Base-by-base conservation (phyloP, 2,329 filamentous ascomycete genomes). In the Ceratocystis colombiana region DNA sequence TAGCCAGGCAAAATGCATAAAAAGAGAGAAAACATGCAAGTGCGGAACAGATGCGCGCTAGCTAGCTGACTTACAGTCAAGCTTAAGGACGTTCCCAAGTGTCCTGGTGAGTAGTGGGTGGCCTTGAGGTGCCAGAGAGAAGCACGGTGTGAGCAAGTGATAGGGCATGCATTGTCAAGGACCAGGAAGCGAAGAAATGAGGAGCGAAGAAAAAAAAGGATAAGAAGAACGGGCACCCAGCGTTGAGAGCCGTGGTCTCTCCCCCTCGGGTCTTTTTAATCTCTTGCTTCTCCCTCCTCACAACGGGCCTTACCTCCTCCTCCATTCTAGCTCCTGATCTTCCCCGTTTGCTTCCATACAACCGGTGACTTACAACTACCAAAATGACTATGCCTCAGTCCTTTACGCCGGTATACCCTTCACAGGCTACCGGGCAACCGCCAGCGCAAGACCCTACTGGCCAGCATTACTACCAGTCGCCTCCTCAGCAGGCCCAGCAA, bases 381-480 rank as follows among this genome's bases (percentile, higher is more conserved):
- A 37, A 30, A 10, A 59, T 59, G 55, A n/a, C 55, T 30, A 59
- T 59, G 28, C 55, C 55, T 17, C 30, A n/a, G 55, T 59, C 55
- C 22, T 33, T 59, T 28, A 59, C 48, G 17, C 48, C 50, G 8
- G 57, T 30, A 3, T 33, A 66, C 30, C 22, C 65, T 17, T 33
- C 46, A 7, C 65, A 63, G 33, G 57, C 22, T 12, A 20, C 65
- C 20, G 61, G 20, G 17, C 61, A 61, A 3, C 33, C 30, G 45
- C 22, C n/a, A 30, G 28, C 30, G 45, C 22, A 20, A 30, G 28
- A 30, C 12, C 61, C 61, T n/a, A 22, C 28, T 15, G 33, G 61
- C 33, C 68, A 66, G 44, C 68, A 68, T 37, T 66, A 64, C 30
- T 63, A 61, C 33, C 66, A 66, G 37, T 63, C 62, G n/a, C 50